Evolutionary conservation across 805 yeast genomes (phyloP), one percentile per base, ranked within the genome.

Genomic region (Candida vaughaniae): DNA sequence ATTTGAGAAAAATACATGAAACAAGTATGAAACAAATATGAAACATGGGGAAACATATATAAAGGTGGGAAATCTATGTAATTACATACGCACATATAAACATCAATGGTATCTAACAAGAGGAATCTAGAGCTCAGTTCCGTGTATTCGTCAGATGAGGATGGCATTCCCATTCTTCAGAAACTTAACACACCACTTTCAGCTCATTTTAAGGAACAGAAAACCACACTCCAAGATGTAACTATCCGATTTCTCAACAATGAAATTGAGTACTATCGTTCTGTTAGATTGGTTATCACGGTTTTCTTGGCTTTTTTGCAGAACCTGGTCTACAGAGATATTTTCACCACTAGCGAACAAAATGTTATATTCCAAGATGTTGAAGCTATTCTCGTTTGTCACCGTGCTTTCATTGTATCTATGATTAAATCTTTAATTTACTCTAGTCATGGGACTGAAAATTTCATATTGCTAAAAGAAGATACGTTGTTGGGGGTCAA

Each of bases 331-430:
- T 56, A 54, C 29, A 53, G 50, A 16, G 47, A 60, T 31, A 56
- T 62, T 10, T 47, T 72, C 8, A 46, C 62, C 17, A 34, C 47
- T 4, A 52, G 53, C 16, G 74, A 72, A 22, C 65, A 64, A 36
- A 30, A 61, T 4, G 36, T 62, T 6, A 44, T 75, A 2, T 73
- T 75, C 53, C 73, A 75, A 1, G 71, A 72, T 43, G 46, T 71
- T 25, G 66, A 57, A 11, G 59, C 69, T 1, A 58, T 74, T 22
- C 38, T 58, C 5, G 62, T 65, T 7, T 46, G 69, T n/a, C 47
- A 47, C 16, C 48, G 30, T 20, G 30, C 25, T 5, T 45, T 46
- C 22, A 20, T 41, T 6, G 41, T 41, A 27, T 20, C 30, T n/a
- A 26, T 41, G 3, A 25, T 39, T 2, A 35, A 38, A 6, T n/a